Evolutionary conservation across 768 basidiomycete genomes (phyloP).

Genomic region (Lactarius evosmus): DNA sequence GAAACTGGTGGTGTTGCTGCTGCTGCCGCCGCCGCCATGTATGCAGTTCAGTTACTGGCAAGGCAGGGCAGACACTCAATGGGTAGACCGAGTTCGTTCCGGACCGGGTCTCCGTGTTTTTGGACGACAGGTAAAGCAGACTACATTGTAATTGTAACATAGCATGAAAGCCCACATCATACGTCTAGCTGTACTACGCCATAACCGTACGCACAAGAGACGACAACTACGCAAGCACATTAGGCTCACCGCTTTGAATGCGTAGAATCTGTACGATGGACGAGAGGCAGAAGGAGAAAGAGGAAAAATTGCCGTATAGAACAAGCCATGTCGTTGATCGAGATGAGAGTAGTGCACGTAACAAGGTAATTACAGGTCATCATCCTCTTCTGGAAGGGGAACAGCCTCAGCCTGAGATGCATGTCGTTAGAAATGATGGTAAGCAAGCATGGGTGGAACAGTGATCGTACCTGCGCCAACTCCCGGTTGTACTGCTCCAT

Average conservation of each 20-base stretch:
- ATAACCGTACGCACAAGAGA: not conserved
- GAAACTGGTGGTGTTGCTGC: not conserved
- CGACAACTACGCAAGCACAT: not conserved
- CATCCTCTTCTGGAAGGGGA: constrained; percentile 97
- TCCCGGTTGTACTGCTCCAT: constrained; percentile 80
- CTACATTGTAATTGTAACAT: constrained; percentile 12
- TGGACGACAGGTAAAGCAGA: constrained; percentile 5
- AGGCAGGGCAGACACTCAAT: not conserved
- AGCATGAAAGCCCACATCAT: constrained; percentile 13
- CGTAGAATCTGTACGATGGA: constrained; percentile 12
- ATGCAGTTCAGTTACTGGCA: not conserved
- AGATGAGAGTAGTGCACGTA: constrained; percentile 18
- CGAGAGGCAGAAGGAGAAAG: constrained; percentile 1
- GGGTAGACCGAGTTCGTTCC: not conserved
- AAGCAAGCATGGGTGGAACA: not conserved
- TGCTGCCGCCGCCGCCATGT: not conserved
- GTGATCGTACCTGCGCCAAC: constrained; percentile 55
- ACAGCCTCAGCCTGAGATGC: constrained; percentile 70
- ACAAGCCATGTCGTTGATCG: constrained; percentile 12
- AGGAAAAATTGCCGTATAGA: constrained; percentile 14
- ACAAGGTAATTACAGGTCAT: constrained; percentile 57
- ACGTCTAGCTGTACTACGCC: constrained; percentile 5
- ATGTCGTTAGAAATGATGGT: constrained; percentile 14
- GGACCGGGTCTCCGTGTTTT: not conserved
- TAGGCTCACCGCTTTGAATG: constrained; percentile 7